Conservation (phyloP, 192 early-diverging fungal genomes). For the Mortierella hygrophila region DNA sequence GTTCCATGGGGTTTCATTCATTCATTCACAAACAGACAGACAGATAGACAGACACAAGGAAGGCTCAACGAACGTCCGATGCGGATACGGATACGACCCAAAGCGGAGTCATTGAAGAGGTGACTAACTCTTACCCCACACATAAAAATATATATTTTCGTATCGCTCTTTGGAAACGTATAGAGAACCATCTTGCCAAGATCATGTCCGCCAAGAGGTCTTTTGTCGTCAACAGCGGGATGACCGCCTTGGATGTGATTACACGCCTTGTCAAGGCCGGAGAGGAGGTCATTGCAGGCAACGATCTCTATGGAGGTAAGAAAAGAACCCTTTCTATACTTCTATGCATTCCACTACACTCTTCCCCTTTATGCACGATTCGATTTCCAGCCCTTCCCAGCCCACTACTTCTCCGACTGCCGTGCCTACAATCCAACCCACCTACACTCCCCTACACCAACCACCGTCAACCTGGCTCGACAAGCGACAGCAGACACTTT, state of each 20-base stretch:
- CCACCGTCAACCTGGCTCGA: not conserved
- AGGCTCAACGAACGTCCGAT: not conserved
- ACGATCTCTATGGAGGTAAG: conserved; percentile 95
- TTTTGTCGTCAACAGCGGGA: conserved; percentile 91
- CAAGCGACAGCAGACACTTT: not conserved
- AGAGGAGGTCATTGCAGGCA: conserved; percentile 94
- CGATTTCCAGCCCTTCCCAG: not conserved
- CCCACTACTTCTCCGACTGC: not conserved
- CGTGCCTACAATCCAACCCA: not conserved
- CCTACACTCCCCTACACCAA: not conserved
- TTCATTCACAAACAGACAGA: not conserved
- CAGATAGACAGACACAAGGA: too few relatives aligned
- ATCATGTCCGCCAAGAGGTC: conserved; percentile 91
- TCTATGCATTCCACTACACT: not conserved
- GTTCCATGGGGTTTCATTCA: not conserved
- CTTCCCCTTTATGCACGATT: not conserved
- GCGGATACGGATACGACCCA: not conserved
- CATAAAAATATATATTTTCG: not conserved
- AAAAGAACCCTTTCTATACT: not conserved
- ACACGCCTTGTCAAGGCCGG: conserved; percentile 87
- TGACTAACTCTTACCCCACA: not conserved
- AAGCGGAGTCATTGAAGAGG: not conserved
- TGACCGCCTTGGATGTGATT: conserved; percentile 95
- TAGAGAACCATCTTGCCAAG: conserved; percentile 94
- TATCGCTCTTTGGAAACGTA: conserved; percentile 2